Evolutionary conservation across 2,329 filamentous ascomycete species (phyloP), one percentile per base, ranked within the genome.

Genomic region (Penicillium sp.): DNA sequence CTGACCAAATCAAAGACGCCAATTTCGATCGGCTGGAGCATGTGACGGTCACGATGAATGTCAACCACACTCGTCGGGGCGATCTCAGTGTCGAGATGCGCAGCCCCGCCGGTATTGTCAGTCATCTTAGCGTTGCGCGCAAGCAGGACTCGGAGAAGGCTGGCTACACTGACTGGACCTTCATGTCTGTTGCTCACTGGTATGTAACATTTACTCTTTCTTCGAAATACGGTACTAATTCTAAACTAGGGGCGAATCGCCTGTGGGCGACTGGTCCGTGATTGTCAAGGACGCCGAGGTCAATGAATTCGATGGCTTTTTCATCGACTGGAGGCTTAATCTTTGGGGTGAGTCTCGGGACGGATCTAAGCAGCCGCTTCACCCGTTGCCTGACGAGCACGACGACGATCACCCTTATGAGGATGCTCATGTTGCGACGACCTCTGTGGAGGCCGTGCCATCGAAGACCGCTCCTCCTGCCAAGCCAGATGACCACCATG

Each of bases 171-270:
- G 90, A 97, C 74, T 99, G 94, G 94, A 97, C 92, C 0, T 99
- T 99, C 65, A 99, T 99, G 94, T 95, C 87, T 55, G 94, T 99
- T 33, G 92, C 87, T 57, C 94, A 99, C 70, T 99, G 92, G 89
- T 91, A 80, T 73, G 86, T 73, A 27, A 38, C 16, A 42, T 18
- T 2, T 22, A 46, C 9, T 36, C 46, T 45, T 6, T 35, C 40
- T 16, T 43, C 31, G 9, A 8, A 5, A 25, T 33, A 24, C 28
- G 20, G 39, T 24, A 38, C 58, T 68, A 51, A 68, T 70, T 78
- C 67, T 78, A 61, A 46, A 31, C 11, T 48, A 91, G 88, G 90
- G 94, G 94, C 44, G 94, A 99, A 73, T 81, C 81, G 39, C 92
- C 91, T 53, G 72, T 92, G 51, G 94, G 94, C 46, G 92, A 83